Conservation (phyloP, 2,329 filamentous ascomycete genomes). For the Berkeleyomyces basicola region DNA sequence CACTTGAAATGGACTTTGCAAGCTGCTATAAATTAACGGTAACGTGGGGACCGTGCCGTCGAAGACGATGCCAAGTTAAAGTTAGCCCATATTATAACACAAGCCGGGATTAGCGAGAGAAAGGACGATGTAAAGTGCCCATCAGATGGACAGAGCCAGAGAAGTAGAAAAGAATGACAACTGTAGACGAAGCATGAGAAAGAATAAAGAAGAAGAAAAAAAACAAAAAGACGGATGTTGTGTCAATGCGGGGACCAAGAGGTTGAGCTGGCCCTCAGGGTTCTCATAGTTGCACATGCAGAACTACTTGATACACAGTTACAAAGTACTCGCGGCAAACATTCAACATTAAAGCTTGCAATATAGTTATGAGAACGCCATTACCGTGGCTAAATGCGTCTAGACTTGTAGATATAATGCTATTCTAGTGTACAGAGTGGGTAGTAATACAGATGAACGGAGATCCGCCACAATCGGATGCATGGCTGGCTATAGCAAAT, state of each 20-base stretch:
- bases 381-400: neutral
- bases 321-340: neutral
- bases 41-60: too few species aligned
- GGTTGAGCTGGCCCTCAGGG: slow-evolving; percentile 2
- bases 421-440: neutral
- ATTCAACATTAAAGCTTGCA: too few species aligned
- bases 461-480: neutral
- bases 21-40: too few species aligned
- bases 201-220: neutral
- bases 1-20: too few species aligned
- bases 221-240: neutral
- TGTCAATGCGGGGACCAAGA: neutral
- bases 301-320: neutral
- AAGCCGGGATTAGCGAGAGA: neutral
- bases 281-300: neutral
- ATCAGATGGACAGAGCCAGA: neutral
- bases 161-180: neutral
- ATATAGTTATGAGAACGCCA: too few species aligned
- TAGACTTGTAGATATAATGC: slow-evolving; percentile 1
- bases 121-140: neutral
- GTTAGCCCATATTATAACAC: too few species aligned
- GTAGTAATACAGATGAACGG: neutral
- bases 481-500: neutral
- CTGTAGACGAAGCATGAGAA: neutral
- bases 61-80: too few species aligned